Evolutionary conservation across 176 grass and related monocot genomes (phyloP), one percentile per base, ranked within the genome.

Genomic region (Puccinellia tenuiflora): DNA sequence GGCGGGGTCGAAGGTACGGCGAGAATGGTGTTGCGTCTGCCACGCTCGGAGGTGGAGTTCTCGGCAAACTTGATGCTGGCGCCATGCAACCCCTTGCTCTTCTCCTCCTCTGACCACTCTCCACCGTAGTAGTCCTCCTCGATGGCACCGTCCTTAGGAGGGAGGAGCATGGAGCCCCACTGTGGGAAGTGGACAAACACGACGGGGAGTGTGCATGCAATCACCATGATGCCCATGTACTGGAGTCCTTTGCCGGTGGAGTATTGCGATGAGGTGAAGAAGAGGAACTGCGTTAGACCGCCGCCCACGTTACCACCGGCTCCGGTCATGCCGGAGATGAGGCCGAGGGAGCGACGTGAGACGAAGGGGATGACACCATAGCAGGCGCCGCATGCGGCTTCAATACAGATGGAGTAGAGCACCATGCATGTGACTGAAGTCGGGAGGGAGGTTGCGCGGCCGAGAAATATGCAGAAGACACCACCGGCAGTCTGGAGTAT

Each of bases 401-500:
- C 90, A 0, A 90, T 92, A 22, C 95, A 89, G 18, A 97, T 57
- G 81, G 92, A 97, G 85, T 92, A 97, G 83, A 90, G 84, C 21
- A 97, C 81, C 95, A 97, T 97, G 42, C 75, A 68, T 7, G 77
- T 18, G 15, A 97, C 7, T 11, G 95, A 97, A 34, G 51, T 15
- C 2, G 95, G 81, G 0, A 97, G 61, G 6, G 88, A 85, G 76
- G 92, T 35, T 1, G 62, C 62, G 0, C 30, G 62, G 1, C 62
- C 62, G 0, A 67, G 64, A 5, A 31, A 67, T 1, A 67, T 21
- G 33, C 64, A 67, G 9, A 67, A 94, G 45, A 86, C 90, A 2
- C 95, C 95, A 50, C 92, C 95, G 15, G 91, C 90, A 25, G 92
- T 97, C 71, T 97, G 90, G 39, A 97, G 90, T 43, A 97, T 76